Conservation (phyloP, 371 early-diverging fungal species). For the Apophysomyces sp. region DNA sequence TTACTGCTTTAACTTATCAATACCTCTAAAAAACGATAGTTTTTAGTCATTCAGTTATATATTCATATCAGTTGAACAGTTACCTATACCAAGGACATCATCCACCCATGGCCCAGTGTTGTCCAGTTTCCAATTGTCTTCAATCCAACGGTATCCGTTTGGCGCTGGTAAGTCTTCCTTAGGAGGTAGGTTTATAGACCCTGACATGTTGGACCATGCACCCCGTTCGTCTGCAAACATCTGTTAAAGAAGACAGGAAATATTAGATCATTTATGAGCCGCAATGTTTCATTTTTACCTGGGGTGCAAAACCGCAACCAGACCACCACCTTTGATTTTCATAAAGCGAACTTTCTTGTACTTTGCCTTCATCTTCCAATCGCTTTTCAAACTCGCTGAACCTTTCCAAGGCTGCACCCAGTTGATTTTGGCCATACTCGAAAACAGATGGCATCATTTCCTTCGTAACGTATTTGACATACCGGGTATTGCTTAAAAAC, state of each 20-base stretch:
- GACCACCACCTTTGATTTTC: slow-evolving; percentile 52
- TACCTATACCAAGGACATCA: slow-evolving; percentile 39
- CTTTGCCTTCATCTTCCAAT: slow-evolving; percentile 18
- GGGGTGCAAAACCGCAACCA: slow-evolving; percentile 42
- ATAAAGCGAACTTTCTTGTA: slow-evolving; percentile 33
- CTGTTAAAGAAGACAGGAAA: neutral
- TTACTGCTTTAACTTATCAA: neutral
- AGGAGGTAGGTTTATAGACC: slow-evolving; percentile 17
- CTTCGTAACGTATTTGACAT: slow-evolving; percentile 34
- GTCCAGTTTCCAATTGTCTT: slow-evolving; percentile 45
- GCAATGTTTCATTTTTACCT: slow-evolving; percentile 19
- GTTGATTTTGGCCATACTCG: slow-evolving; percentile 16
- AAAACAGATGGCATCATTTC: slow-evolving; percentile 29
- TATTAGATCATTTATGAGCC: neutral
- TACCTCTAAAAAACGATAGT: neutral
- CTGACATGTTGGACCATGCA: slow-evolving; percentile 43
- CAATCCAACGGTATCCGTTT: slow-evolving; percentile 40
- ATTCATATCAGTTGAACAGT: neutral
- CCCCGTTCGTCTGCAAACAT: slow-evolving; percentile 19
- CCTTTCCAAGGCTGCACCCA: slow-evolving; percentile 7
- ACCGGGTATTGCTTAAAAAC: slow-evolving; percentile 39
- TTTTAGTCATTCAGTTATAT: neutral
- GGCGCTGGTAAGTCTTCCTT: slow-evolving; percentile 43
- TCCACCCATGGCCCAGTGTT: slow-evolving; percentile 45
- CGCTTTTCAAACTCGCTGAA: slow-evolving; percentile 25